Percentiles rank a stretch among this genome's conserved stretches.
These are phyloP conservation scores for Hypoxylon sp. DNA, from an alignment of 2,329 filamentous ascomycete genomes.

Conservation along the genomic window DNA sequence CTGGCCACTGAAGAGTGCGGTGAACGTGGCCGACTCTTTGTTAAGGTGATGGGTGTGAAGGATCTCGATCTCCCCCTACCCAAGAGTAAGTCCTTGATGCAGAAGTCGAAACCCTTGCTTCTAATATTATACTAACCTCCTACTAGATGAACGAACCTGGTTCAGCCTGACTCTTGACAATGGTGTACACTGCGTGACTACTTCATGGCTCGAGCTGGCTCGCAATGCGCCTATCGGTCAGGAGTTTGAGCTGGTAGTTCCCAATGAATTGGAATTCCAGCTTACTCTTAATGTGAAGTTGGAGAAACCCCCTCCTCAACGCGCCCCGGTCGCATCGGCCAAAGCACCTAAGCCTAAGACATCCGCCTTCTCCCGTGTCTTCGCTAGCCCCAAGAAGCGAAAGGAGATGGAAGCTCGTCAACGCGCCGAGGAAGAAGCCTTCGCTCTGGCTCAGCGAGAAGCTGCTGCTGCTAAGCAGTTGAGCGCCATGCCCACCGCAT, in stretches of 20 bases:
- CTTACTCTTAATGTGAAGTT: constrained; percentile 96
- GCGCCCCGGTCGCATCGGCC: constrained; percentile 69
- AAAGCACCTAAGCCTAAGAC: constrained; percentile 81
- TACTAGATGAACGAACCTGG: constrained; percentile 85
- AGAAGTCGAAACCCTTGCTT: not conserved
- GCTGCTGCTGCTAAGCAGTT: constrained; percentile 74
- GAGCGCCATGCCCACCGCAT: constrained; percentile 78
- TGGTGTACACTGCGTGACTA: constrained; percentile 96
- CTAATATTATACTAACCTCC: constrained; percentile 38
- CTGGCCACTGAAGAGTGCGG: constrained; percentile 79
- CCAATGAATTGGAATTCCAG: constrained; percentile 98
- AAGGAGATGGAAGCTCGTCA: constrained; percentile 92
- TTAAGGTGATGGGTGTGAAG: constrained; percentile 99
- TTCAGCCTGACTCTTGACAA: constrained; percentile 99
- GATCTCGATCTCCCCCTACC: constrained; percentile 93
- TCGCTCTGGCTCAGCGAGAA: constrained; percentile 74
- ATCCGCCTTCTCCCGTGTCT: constrained; percentile 91
- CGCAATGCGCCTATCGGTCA: constrained; percentile 95
- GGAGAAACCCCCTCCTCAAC: constrained; percentile 79
- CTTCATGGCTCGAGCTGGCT: constrained; percentile 92
- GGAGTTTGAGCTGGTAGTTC: constrained; percentile 97
- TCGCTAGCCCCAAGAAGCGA: constrained; percentile 95
- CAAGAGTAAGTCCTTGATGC: constrained; percentile 75
- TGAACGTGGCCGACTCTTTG: constrained; percentile 92
- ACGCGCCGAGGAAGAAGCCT: constrained; percentile 85